Evolutionary conservation across 257 asterid species (phyloP), one percentile per base, ranked within the genome.

Genomic region (Sherardia arvensis): DNA sequence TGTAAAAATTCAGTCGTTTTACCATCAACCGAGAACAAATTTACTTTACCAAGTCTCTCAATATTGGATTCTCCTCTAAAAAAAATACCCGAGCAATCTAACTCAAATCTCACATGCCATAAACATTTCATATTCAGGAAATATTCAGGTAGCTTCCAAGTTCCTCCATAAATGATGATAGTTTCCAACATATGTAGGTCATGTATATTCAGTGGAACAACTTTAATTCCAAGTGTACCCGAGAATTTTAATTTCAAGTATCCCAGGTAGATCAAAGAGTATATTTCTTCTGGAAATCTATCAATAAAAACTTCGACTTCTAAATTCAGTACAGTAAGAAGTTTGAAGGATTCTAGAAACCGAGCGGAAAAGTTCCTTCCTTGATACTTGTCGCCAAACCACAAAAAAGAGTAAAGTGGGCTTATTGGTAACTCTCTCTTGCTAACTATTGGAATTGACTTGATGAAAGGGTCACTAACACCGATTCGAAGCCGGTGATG

Each of bases 241-340:
- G 1, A 20, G 47, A 38, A 38, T 1, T 38, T 3, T 6, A 55
- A 14, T 12, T 55, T 29, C 17, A 66, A 33, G 26, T 36, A 40
- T 23, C 64, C 55, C 8, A 66, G 21, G 9, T 36, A 18, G 30
- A 55, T 55, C 3, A n/a, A 21, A 7, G 26, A 40, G 4, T 21
- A 7, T 23, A 66, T 22, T 0, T 22, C 28, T 57, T 66, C 21
- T 12, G 48, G 62, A 23, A 53, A 36, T 12, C 0, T 23, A 22
- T 54, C 2, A n/a, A n/a, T n/a, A n/a, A n/a, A 5, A 0, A 1
- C 0, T 1, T 11, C n/a, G 40, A 33, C 12, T 7, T 53, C 59
- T 56, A 66, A 54, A 27, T 66, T n/a, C 43, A 66, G 26, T 26
- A 66, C 64, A 4, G 14, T 26, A 3, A 66, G 64, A 22, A 55